Conservation (phyloP, 176 grass and related monocot genomes). For the Musa acuminata region DNA sequence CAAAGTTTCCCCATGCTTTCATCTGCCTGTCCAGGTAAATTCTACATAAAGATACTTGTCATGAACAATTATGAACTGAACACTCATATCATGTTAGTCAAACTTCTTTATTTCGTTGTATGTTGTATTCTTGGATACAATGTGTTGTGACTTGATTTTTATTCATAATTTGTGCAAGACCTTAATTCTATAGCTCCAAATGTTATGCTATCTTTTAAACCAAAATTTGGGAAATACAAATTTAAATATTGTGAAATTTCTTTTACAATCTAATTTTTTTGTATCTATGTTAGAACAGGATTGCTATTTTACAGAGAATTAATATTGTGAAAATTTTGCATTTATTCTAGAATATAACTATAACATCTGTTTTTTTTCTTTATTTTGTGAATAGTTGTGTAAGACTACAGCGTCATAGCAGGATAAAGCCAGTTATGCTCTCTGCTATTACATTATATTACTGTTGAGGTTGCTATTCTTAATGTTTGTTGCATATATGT, state of each 20-base stretch:
- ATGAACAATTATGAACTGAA: not conserved
- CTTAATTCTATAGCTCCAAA: no score
- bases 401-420: not conserved
- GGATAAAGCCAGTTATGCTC: not conserved
- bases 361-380: not conserved
- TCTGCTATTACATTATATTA: not conserved
- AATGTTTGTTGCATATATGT: not conserved
- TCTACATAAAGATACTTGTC: not conserved
- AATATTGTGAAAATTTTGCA: no score
- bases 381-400: not conserved
- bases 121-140: no score
- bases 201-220: no score
- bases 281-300: no score
- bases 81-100: not conserved
- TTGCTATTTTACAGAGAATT: no score
- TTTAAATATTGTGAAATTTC: no score
- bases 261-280: no score
- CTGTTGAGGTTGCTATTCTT: not conserved
- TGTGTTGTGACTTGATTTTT: no score
- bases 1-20: constrained; percentile 68
- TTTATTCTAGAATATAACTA: no score
- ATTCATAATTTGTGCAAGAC: no score
- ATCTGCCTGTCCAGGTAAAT: constrained; percentile 82
- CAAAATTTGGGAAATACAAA: no score
- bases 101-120: not conserved